Base-by-base conservation (phyloP, 106 monocot genomes). In the Triglochin maritima region DNA sequence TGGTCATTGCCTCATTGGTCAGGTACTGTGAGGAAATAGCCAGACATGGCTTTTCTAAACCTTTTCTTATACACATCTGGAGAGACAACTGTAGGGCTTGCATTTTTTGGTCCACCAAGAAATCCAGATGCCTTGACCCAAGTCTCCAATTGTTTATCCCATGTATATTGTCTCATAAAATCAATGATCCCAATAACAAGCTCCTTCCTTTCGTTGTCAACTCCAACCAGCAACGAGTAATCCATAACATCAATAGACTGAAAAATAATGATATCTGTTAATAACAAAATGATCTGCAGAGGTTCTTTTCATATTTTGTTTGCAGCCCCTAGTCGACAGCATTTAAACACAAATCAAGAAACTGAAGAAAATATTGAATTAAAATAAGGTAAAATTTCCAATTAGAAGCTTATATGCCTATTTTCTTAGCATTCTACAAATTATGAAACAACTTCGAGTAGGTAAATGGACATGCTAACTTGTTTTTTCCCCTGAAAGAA, bases 81-180 rank as follows among this genome's bases (percentile, higher is more conserved):
- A 46, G 89, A 94, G 60, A 94, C 70, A 3, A 94, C 71, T 1
- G 94, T 94, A 4, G 94, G 94, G 5, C 87, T 72, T 42, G 76
- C 73, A 69, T 94, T 90, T 57, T 80, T 89, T 0, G 84, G 74
- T 54, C 94, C 94, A 3, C 89, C 94, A 1, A 94, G 89, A 43
- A 94, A 81, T 46, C 89, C 94, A 7, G 89, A 74, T 48, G 89
- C 77, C 73, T 94, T 94, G 3, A 90, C 94, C 94, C 89, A 94
- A 4, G 89, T 87, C 65, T 94, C 94, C 49, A 94, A 68, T 46
- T 94, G 94, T 69, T 94, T 94, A 77, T 87, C 93, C 93, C 89
- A 89, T 10, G 93, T 93, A 65, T 94, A 89, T 53, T 94, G 89
- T 70, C 94, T 73, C 75, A 95, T 72, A 79, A 79, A 87, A 65